Base-by-base conservation (phyloP, 441 rosid species). In the Bruguiera hainesii region DNA sequence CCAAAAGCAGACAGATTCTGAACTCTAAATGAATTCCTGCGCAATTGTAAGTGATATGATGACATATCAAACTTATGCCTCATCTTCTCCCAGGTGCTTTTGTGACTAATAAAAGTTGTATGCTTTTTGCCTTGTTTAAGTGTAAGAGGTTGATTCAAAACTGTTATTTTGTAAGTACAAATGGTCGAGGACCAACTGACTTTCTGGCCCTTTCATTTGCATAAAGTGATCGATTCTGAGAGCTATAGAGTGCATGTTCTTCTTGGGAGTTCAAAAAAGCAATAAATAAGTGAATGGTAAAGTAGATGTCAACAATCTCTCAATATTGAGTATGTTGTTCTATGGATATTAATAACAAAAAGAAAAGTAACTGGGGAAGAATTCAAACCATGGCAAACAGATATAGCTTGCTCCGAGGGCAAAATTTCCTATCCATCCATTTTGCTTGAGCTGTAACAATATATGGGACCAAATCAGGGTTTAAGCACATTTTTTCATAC, bases 401-500 rank as follows among this genome's bases (percentile, higher is more conserved):
- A 94, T 94, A 66, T 94, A 94, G 81, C 99, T 94, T 68, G 96
- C 91, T 73, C 99, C 99, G 62, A 94, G 78, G 50, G 99, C 97
- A 67, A 91, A 91, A 80, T 94, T 94, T 71, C 99, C 99, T 56
- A 94, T 78, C 97, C 97, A 94, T 59, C 99, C 99, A 78, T 91
- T 94, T 84, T 91, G 99, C 78, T 94, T 94, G 76, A 94, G 90
- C 99, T 94, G 87, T 78, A 84, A 76, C 21, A 35, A 71, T 28
- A 68, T 59, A 70, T 53, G 39, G 19, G 71, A 63, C 65, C 58
- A 25, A 23, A 50, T 78, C 64, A 78, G 79, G 52, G 63, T 64
- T 55, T 63, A 67, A 68, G 70, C 75, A 67, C 52, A 58, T 63
- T 73, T 50, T 64, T 57, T 61, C 66, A 61, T 26, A 42, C 37